Conservation (phyloP, 768 basidiomycete genomes). For the Russula ochroleuca region DNA sequence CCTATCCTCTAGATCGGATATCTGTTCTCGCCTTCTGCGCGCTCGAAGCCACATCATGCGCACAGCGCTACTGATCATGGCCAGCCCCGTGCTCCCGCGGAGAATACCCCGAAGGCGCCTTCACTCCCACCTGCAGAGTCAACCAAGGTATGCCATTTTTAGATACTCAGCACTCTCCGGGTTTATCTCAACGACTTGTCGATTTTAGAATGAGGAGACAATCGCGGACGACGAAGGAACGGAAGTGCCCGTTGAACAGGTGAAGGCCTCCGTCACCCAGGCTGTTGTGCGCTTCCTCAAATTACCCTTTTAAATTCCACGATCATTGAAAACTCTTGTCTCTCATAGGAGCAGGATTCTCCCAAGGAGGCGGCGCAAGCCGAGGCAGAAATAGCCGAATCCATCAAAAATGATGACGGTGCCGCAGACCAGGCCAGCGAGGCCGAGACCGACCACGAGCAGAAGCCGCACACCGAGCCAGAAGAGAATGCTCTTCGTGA, state of each 20-base stretch:
- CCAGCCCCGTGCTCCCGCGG: constrained; percentile 48
- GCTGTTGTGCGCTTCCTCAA: constrained; percentile 24
- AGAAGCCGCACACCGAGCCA: constrained; percentile 26
- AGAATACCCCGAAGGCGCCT: constrained; percentile 44
- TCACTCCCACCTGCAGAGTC: constrained; percentile 1
- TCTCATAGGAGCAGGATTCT: constrained; percentile 27
- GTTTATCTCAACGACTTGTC: not conserved
- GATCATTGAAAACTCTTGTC: not conserved
- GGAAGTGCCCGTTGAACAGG: constrained; percentile 31
- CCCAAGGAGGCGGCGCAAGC: constrained; percentile 31
- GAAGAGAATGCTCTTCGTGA: constrained; percentile 26
- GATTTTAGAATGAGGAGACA: constrained; percentile 16
- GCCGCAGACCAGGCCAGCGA: constrained; percentile 29
- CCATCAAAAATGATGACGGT: constrained; percentile 20
- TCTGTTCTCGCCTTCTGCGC: constrained; percentile 26
- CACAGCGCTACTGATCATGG: constrained; percentile 55
- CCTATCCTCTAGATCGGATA: constrained; percentile 16
- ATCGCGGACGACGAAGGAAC: constrained; percentile 32
- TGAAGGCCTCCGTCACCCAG: constrained; percentile 30
- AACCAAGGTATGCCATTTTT: constrained; percentile 5
- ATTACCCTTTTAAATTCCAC: not conserved
- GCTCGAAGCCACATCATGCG: constrained; percentile 31
- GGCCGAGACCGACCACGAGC: constrained; percentile 29
- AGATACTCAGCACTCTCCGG: too few relatives aligned
- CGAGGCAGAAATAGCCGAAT: constrained; percentile 27